Evolutionary conservation across 768 basidiomycete genomes (phyloP), one percentile per base, ranked within the genome.

Genomic region (Coprinopsis strossmayeri): DNA sequence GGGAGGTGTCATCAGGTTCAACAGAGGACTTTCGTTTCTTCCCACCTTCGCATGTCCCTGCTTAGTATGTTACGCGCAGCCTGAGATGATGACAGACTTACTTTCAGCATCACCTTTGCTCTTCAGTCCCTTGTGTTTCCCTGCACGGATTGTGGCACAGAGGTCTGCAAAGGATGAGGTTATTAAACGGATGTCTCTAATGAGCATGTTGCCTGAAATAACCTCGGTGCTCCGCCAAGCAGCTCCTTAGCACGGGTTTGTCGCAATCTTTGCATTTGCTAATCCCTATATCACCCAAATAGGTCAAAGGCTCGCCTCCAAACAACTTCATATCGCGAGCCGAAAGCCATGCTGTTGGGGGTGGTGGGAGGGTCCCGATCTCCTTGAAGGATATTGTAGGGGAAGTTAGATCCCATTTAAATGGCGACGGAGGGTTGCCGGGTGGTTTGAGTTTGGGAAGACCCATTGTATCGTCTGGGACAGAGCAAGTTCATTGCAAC

Each of bases 271-370:
- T 76, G 67, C 94, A 97, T 47, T 76, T 81, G 48, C 87, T 79
- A 10, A 87, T 64, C 49, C 87, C 84, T 30, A 79, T 69, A 20
- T 75, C 73, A 0, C 74, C 71, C 2, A 71, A 69, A 2, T 82
- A 80, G 38, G 74, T 74, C 13, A 94, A 73, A 4, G 91, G 89
- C 48, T 82, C 72, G 2, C 82, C 73, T 26, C 91, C 91, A 64
- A 87, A 95, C 52, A 87, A 74, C 70, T 84, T 86, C 91, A 91
- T 93, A 59, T 93, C 89, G 40, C 77, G 76, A 5, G 87, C 89
- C 23, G 85, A 79, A 12, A 94, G 81, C 83, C 90, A 91, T 69
- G 82, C 76, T 20, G 89, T 86, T 0, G 91, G 91, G 0, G 91
- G 89, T 0, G 85, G 81, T 0, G 78, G 75, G 2, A 81, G 65